Base-by-base conservation (phyloP, 1,284 basidiomycete genomes). In the Sphagnurus paluster region DNA sequence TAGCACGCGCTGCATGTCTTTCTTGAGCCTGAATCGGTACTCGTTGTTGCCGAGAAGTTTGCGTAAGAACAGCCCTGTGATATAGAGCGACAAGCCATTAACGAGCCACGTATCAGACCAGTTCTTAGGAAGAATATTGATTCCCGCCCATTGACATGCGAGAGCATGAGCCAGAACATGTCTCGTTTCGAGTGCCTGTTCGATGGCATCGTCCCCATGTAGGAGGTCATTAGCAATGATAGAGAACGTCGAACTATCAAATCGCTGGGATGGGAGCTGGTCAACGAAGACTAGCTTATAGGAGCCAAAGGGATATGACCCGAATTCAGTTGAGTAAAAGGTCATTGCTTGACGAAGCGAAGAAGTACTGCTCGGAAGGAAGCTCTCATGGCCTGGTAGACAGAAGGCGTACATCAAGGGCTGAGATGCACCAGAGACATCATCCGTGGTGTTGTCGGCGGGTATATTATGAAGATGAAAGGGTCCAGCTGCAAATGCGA, bases 221-320 rank as follows among this genome's bases (percentile, higher is more conserved):
- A 99, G 77, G 8, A 98, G 70, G 62, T 98, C 93, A 39, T 83
- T 79, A 1, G 89, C 87, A 44, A 90, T 74, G 39, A 98, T 72
- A 4, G 91, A 85, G 48, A 99, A 67, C 1, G 92, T 93, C 5
- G 94, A 88, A 30, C 87, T 84, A 54, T 93, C 91, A 53, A 91
- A 89, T 43, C 90, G 82, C 53, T 85, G 83, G 8, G 77, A 72
- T 1, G 89, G 82, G 52, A 95, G 75, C 54, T 95, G 88, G 48
- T 98, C 91, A 47, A 99, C 91, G 59, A 98, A 97, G n/a, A 96
- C 90, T 49, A 97, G 66, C 62, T 98, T 98, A 78, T 91, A 93
- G 32, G 95, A 96, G 17, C 87, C 83, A 65, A 95, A 99, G 1
- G 97, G 97, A 64, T 98, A 99, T 2, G 94, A 96, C 23, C 95